phyloP scores from a whole-genome alignment of 78 protist genomes.

The Dictyostelium capitatum region DNA sequence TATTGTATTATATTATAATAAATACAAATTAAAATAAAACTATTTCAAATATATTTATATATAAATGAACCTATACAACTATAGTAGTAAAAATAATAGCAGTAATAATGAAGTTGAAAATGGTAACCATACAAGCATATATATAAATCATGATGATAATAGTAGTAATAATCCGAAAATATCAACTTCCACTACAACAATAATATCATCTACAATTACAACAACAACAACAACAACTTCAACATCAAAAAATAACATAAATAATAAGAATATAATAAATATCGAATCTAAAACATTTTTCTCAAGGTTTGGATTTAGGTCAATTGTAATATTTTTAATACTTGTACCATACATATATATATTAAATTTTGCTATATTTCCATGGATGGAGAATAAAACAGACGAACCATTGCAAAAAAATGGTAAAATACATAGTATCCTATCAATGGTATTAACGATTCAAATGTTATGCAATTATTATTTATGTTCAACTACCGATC shows the following conservation, averaged over 20 bases:
- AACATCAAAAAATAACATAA: background rate
- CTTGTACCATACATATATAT: constrained; percentile 60
- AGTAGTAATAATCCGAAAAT: background rate
- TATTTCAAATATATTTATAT: background rate
- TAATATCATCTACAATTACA: background rate
- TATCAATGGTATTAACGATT: constrained; percentile 2
- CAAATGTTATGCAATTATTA: constrained; percentile 32
- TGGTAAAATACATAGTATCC: constrained; percentile 22
- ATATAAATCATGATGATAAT: background rate
- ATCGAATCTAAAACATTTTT: background rate
- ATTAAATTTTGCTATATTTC: constrained; percentile 58
- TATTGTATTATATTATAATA: too few species aligned
- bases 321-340: constrained; percentile 42
- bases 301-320: constrained; percentile 45
- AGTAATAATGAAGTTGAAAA: background rate
- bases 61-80: constrained; percentile 11
- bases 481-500: constrained; percentile 27
- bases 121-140: constrained; percentile 1
- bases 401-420: background rate
- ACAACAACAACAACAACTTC: background rate
- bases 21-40: too few species aligned
- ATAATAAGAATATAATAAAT: background rate
- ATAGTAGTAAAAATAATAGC: background rate
- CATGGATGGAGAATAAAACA: constrained; percentile 5
- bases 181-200: background rate